Evolutionary conservation across 2,329 filamentous ascomycete genomes (phyloP).

Genomic region (Phaeosphaeria sp.): DNA sequence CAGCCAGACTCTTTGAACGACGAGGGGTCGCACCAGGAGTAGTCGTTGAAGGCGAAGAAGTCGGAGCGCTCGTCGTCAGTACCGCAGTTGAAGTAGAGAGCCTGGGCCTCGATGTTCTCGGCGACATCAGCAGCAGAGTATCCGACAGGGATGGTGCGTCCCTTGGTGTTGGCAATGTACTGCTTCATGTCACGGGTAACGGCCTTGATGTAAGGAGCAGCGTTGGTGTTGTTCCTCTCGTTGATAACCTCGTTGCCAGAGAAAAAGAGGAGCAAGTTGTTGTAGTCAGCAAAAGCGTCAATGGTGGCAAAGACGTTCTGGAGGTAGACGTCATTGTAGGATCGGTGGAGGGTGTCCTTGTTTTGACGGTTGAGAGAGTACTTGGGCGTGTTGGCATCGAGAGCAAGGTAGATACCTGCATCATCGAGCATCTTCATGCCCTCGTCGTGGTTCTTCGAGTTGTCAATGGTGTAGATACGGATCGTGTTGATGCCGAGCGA

Average conservation of each 20-base stretch:
- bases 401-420: constrained; percentile 88
- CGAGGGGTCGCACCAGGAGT: constrained; percentile 71
- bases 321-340: constrained; percentile 88
- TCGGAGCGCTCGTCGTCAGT: constrained; percentile 82
- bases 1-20: constrained; percentile 76
- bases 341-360: constrained; percentile 61
- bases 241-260: constrained; percentile 81
- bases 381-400: constrained; percentile 86
- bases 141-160: constrained; percentile 74
- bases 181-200: constrained; percentile 82
- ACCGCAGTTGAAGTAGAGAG: constrained; percentile 93
- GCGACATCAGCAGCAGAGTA: constrained; percentile 87
- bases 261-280: constrained; percentile 85
- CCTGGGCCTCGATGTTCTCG: constrained; percentile 83
- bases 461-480: constrained; percentile 92
- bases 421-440: constrained; percentile 84
- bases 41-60: constrained; percentile 90
- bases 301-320: constrained; percentile 81
- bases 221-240: constrained; percentile 64
- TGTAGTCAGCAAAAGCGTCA: constrained; percentile 80
- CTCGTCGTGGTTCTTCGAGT: constrained; percentile 78
- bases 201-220: constrained; percentile 75
- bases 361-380: constrained; percentile 84
- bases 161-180: constrained; percentile 74
- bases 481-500: constrained; percentile 88